These are phyloP conservation scores for Umbilicus rupestris DNA, from an alignment of 164 flowering plant species.

Conservation along the genomic window DNA sequence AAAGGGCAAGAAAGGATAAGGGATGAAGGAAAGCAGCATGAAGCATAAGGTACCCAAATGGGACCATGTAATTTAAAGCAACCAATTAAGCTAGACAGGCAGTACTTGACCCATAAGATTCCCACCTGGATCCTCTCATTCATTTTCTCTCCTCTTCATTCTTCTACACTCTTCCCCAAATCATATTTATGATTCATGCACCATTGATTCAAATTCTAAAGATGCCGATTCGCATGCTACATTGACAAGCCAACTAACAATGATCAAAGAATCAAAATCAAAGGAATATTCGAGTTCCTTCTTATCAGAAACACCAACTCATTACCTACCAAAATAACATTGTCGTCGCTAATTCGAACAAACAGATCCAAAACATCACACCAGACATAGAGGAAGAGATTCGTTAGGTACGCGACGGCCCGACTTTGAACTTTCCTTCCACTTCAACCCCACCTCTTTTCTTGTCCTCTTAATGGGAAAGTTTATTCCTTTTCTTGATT, in stretches of 20 bases:
- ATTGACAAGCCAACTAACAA: too few species aligned
- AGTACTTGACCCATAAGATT: not conserved
- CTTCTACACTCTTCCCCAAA: not conserved
- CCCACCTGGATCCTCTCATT: not conserved
- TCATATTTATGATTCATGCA: not conserved
- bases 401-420: constrained; percentile 63
- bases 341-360: not conserved
- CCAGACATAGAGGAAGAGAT: not conserved
- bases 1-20: not conserved
- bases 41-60: not conserved
- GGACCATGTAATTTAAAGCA: constrained; percentile 29
- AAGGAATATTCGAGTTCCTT: not conserved
- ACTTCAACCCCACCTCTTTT: constrained; percentile 10
- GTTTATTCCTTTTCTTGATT: constrained; percentile 20
- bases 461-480: constrained; percentile 1
- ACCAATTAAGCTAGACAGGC: constrained; percentile 14
- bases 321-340: not conserved
- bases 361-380: not conserved
- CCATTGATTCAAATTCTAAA: too few species aligned
- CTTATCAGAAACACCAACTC: not conserved
- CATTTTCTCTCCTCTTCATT: not conserved
- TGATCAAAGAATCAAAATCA: not conserved
- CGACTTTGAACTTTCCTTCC: constrained; percentile 42
- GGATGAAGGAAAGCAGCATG: not conserved
- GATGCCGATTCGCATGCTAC: too few species aligned